Conservation (phyloP, 306 rosid species). For the Morella rubra region DNA sequence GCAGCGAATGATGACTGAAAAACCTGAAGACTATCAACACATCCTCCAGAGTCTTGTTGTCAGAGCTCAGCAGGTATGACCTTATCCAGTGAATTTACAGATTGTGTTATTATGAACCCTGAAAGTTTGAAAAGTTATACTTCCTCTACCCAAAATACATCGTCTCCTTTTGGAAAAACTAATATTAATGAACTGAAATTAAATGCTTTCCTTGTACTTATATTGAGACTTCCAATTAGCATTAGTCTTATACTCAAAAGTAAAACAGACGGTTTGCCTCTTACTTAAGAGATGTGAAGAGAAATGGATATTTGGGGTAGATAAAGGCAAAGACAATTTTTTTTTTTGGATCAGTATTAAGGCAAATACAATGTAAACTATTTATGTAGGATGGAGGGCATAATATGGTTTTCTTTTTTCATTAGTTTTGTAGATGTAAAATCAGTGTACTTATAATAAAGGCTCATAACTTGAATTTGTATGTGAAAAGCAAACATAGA, state of each 20-base stretch:
- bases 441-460: neutral
- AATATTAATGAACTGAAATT: neutral
- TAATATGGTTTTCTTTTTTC: neutral
- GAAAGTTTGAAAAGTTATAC: conserved; percentile 6
- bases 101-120: conserved; percentile 8
- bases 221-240: neutral
- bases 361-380: too few species aligned
- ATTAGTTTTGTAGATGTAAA: neutral
- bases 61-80: conserved; percentile 96
- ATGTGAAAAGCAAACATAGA: neutral
- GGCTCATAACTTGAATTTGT: neutral
- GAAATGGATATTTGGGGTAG: neutral
- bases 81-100: conserved; percentile 22
- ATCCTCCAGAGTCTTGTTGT: conserved; percentile 95
- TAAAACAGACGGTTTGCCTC: neutral
- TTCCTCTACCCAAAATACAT: neutral
- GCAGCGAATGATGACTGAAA: conserved; percentile 96
- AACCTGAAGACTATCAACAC: conserved; percentile 92
- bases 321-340: too few species aligned
- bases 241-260: neutral
- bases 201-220: neutral
- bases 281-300: neutral
- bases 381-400: neutral
- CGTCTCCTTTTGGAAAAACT: neutral
- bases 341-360: too few species aligned